Evolutionary conservation across 164 flowering plant genomes (phyloP).

Genomic region (Dillenia turbinata): DNA sequence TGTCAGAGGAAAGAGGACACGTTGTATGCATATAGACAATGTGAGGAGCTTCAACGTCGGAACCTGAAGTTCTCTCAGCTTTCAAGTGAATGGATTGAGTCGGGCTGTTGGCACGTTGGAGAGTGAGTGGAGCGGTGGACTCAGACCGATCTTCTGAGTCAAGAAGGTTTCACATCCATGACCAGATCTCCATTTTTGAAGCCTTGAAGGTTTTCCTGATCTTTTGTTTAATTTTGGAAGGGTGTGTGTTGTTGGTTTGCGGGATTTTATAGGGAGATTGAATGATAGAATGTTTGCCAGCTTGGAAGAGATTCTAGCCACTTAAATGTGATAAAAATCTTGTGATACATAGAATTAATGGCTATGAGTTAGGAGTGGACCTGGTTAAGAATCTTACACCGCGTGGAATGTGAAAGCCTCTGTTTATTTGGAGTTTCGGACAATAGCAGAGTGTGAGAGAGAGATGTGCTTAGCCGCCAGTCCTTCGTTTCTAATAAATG

Average conservation of each 20-base stretch:
- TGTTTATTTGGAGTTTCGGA: too few relatives aligned
- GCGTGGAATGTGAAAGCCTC: too few relatives aligned
- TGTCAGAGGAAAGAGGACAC: slow-evolving; percentile 49
- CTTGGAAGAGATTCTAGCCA: slow-evolving; percentile 35
- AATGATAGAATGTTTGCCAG: slow-evolving; percentile 38
- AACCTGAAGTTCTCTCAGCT: slow-evolving; percentile 47
- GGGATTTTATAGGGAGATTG: slow-evolving; percentile 35
- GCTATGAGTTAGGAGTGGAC: slow-evolving; percentile 8
- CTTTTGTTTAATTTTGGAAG: not conserved
- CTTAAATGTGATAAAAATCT: slow-evolving; percentile 1
- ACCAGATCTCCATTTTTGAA: slow-evolving; percentile 59
- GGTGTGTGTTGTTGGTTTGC: not conserved
- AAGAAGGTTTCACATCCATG: slow-evolving; percentile 79
- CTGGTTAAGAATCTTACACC: too few relatives aligned
- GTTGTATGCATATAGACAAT: slow-evolving; percentile 43
- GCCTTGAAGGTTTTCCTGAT: not conserved
- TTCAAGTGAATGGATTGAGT: slow-evolving; percentile 48
- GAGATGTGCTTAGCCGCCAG: too few relatives aligned
- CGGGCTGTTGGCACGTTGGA: slow-evolving; percentile 34
- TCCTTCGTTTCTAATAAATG: too few relatives aligned
- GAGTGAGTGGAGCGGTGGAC: slow-evolving; percentile 30
- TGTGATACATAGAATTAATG: slow-evolving; percentile 19
- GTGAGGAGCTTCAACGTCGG: slow-evolving; percentile 40
- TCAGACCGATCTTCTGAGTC: slow-evolving; percentile 43
- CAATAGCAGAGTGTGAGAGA: too few relatives aligned